Base-by-base conservation (phyloP, 192 early-diverging fungal species). In the Hyaloraphidium curvatum region DNA sequence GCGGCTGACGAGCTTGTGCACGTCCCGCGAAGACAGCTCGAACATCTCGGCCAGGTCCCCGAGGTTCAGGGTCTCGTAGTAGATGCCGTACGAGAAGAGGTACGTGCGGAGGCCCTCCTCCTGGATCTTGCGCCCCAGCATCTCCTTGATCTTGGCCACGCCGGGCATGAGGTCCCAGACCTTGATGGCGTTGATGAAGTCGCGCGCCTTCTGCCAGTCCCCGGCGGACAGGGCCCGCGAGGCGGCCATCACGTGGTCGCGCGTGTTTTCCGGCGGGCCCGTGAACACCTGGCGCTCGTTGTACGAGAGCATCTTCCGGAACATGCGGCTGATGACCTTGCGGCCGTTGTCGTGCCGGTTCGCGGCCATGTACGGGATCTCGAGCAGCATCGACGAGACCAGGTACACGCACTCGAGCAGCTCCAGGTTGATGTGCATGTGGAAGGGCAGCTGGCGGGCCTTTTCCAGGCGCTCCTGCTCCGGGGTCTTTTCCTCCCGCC, bases 401-500 rank as follows among this genome's bases (percentile, higher is more conserved):
- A 95, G 69, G 69, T 92, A 96, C 26, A 89, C 84, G 63, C 88
- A 94, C 75, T 99, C 95, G 39, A 99, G 67, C 17, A 97, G 77
- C 70, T 99, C 95, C 50, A 99, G 67, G 73, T 99, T 97, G 67
- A 99, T 91, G 72, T 93, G 91, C 84, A 97, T 91, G 72, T 98
- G 94, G 85, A 96, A 96, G 21, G 94, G 94, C 59, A 98, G 70
- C 74, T 95, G 92, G 55, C 94, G 76, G 70, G 83, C 86, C 61
- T 87, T 84, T 67, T 94, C 89, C 19, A 91, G 72, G 59, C 82
- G 75, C 67, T 96, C 94, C 58, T 90, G 82, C 60, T 91, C 91
- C 0, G 86, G 77, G 19, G 91, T 82, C 58, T 81, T 73, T 67
- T 89, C 81, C 31, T 76, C 75, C 60, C 75, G 81, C 56, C 78